phyloP scores from a whole-genome alignment of 805 yeast genomes.

The Tetrapisispora fleetii region DNA sequence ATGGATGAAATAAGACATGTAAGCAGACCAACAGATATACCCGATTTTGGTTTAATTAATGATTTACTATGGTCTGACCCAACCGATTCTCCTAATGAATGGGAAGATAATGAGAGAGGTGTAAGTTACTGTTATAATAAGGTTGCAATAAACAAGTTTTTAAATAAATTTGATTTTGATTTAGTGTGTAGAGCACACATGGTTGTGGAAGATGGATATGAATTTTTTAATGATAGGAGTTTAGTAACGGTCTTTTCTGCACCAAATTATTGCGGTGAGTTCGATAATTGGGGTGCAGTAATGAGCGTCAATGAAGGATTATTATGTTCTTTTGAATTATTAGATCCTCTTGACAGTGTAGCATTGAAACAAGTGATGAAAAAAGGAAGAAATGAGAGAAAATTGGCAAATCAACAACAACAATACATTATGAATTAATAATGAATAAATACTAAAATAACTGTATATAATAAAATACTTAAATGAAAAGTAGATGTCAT shows the following conservation, averaged over 20 bases:
- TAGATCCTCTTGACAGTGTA: constrained; percentile 87
- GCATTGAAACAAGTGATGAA: constrained; percentile 93
- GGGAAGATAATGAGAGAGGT: constrained; percentile 80
- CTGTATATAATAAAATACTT: not conserved
- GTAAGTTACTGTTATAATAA: constrained; percentile 71
- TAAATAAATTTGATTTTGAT: constrained; percentile 59
- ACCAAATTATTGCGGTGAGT: constrained; percentile 53
- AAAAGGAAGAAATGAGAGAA: constrained; percentile 81
- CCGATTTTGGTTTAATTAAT: constrained; percentile 67
- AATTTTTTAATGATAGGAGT: constrained; percentile 64
- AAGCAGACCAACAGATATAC: constrained; percentile 74
- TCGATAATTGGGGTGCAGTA: constrained; percentile 92
- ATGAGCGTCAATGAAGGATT: constrained; percentile 93
- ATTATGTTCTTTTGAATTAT: constrained; percentile 82
- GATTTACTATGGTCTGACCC: constrained; percentile 83
- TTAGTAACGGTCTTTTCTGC: constrained; percentile 74
- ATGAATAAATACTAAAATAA: not conserved
- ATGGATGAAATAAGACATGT: constrained; percentile 62
- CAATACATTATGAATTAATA: not conserved
- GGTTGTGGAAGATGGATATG: constrained; percentile 87
- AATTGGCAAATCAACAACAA: constrained; percentile 39
- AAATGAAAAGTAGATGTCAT: not conserved
- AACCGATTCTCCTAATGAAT: constrained; percentile 43
- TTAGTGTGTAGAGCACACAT: constrained; percentile 75
- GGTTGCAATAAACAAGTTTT: constrained; percentile 62